Evolutionary conservation across 108 stramenopile genomes (phyloP).

Genomic region (Cyclotella distinguenda): DNA sequence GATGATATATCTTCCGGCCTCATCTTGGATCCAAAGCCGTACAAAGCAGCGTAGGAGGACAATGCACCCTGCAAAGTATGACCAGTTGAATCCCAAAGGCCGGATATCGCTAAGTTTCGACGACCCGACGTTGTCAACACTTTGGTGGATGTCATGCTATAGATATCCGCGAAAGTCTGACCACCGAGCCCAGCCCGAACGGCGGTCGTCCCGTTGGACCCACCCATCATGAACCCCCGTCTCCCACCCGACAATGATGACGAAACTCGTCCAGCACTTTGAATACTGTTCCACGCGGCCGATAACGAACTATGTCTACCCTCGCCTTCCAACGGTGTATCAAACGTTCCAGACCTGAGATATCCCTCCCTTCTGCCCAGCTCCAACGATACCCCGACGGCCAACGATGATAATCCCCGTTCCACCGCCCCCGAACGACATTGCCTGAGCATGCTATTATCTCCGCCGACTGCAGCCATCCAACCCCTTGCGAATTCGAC

Average conservation of each 20-base stretch:
- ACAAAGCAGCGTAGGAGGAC: conserved; percentile 50
- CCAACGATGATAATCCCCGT: conserved; percentile 36
- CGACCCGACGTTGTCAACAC: conserved; percentile 47
- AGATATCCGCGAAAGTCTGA: conserved; percentile 47
- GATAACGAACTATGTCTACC: conserved; percentile 9
- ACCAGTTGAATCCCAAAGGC: conserved; percentile 70
- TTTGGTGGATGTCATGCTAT: conserved; percentile 36
- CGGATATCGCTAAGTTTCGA: conserved; percentile 56
- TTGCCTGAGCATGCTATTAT: conserved; percentile 23
- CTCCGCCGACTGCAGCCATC: conserved; percentile 45
- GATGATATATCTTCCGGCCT: neutral
- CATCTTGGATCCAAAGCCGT: conserved; percentile 44
- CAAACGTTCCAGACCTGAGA: conserved; percentile 5
- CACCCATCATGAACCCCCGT: neutral
- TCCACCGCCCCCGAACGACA: conserved; percentile 33
- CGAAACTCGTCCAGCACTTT: conserved; percentile 14
- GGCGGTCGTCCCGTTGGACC: too few relatives aligned
- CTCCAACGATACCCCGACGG: conserved; percentile 35
- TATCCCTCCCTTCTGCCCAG: conserved; percentile 30
- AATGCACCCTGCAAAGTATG: conserved; percentile 47
- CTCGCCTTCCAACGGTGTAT: conserved; percentile 1
- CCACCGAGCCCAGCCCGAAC: conserved; percentile 16
- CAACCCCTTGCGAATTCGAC: conserved; percentile 81
- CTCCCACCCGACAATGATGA: neutral
- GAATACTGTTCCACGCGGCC: conserved; percentile 36